Base-by-base conservation (phyloP, 2,329 filamentous ascomycete genomes). In the Aspergillus flavus region DNA sequence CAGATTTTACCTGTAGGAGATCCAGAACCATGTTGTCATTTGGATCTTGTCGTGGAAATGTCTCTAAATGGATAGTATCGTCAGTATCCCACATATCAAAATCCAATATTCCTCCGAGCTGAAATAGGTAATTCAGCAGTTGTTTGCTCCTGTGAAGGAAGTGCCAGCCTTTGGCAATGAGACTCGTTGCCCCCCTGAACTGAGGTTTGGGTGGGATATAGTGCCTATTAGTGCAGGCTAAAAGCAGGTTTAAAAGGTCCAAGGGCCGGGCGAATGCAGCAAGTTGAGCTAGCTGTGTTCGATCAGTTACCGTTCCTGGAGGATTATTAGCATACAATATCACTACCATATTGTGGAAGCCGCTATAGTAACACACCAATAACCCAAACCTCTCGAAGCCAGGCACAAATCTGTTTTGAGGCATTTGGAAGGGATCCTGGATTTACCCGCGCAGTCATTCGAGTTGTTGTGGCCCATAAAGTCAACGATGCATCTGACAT, bases 311-410 rank as follows among this genome's bases (percentile, higher is more conserved):
- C 3, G 77, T 79, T 45, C 83, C 88, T 91, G 53, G 2, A 66
- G 34, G n/a, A 41, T 57, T 10, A 68, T 58, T 48, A 55, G 58
- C 16, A 62, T 46, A 50, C 46, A 53, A 30, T 46, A 21, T 26
- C 7, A 41, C 26, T 43, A 11, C 14, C 6, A 48, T 7, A 14
- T 34, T 10, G 34, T 48, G 11, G 10, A 9, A 26, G 23, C 19
- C 34, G 43, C 26, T 30, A 54, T 45, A 11, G 46, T 21, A 59
- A 76, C 85, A 75, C 82, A 94, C 92, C 89, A 67, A 93, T 91
- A 68, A 88, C 89, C 93, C 94, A 99, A 71, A 86, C 89, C 39
- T 88, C 85, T 69, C 93, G 89, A 1, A 95, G 76, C 95, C 95
- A 99, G 69, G 88, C 85, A 61, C 95, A 86, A 41, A 95, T 85